phyloP scores from a whole-genome alignment of 2,329 filamentous ascomycete species.

The Aspergillus fumigatus region DNA sequence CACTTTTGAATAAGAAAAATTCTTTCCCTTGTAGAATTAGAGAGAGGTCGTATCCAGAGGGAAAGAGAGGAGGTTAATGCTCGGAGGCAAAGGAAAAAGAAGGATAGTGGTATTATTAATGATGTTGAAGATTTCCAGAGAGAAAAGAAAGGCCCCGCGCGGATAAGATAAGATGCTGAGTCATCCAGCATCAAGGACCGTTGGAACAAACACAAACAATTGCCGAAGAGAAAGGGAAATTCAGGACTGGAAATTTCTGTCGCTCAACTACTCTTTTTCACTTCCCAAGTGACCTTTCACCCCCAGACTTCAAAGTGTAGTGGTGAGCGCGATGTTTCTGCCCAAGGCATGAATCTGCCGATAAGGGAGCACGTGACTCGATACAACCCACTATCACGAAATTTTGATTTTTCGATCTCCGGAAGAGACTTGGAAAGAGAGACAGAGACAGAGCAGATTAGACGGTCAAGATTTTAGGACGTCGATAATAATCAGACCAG shows the following conservation, averaged over 20 bases:
- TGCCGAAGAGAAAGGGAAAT: neutral
- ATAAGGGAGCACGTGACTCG: slow-evolving; percentile 27
- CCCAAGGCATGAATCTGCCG: slow-evolving; percentile 7
- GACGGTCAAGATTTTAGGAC: neutral
- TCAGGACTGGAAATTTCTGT: neutral
- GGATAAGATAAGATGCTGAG: slow-evolving; percentile 25
- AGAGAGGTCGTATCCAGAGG: slow-evolving; percentile 3
- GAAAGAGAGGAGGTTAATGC: neutral
- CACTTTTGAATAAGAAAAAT: neutral
- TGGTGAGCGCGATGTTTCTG: neutral
- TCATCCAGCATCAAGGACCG: slow-evolving; percentile 12
- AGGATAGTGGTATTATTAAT: slow-evolving; percentile 14
- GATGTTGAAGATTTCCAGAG: slow-evolving; percentile 9
- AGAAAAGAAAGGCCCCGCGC: slow-evolving; percentile 15
- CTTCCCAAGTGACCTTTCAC: neutral
- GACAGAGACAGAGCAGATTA: neutral
- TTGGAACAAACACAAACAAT: neutral
- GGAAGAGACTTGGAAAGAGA: slow-evolving; percentile 2
- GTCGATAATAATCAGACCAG: neutral
- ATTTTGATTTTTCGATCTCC: slow-evolving; percentile 16
- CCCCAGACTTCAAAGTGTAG: neutral
- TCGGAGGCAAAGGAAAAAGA: neutral
- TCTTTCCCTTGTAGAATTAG: slow-evolving; percentile 9
- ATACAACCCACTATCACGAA: slow-evolving; percentile 20
- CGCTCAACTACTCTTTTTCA: neutral